Evolutionary conservation across 1,284 basidiomycete species (phyloP).

Genomic region (Malassezia psittaci): DNA sequence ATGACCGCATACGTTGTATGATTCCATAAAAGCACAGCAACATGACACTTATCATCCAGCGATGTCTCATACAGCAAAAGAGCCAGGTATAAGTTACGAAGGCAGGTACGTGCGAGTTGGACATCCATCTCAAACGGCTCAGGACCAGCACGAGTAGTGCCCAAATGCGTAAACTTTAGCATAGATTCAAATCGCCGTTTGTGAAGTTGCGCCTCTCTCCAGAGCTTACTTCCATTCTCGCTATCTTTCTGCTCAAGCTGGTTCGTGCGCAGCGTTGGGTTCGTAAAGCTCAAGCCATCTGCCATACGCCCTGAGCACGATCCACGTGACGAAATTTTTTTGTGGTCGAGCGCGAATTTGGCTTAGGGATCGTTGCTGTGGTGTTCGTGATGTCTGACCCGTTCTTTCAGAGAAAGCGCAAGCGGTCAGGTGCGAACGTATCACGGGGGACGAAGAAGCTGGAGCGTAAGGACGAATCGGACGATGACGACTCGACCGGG

Average conservation of each 20-base stretch:
- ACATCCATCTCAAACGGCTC: slow-evolving; percentile 24
- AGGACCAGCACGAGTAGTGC: slow-evolving; percentile 6
- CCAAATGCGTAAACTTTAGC: slow-evolving; percentile 20
- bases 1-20: slow-evolving; percentile 42
- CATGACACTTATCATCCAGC: slow-evolving; percentile 26
- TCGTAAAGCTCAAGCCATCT: too few relatives aligned
- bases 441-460: slow-evolving; percentile 6
- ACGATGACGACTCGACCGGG: slow-evolving; percentile 18
- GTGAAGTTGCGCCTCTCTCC: slow-evolving; percentile 19
- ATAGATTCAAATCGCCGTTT: slow-evolving; percentile 26
- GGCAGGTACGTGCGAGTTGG: slow-evolving; percentile 29
- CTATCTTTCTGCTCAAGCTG: too few relatives aligned
- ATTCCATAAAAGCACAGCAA: slow-evolving; percentile 33
- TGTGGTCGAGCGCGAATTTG: neutral
- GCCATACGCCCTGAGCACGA: too few relatives aligned
- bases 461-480: slow-evolving; percentile 18
- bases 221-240: too few relatives aligned
- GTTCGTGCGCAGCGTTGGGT: too few relatives aligned
- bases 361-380: neutral
- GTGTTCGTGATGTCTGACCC: slow-evolving; percentile 37
- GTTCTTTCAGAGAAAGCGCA: slow-evolving; percentile 48
- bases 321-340: slow-evolving; percentile 12
- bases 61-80: slow-evolving; percentile 40
- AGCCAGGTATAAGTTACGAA: slow-evolving; percentile 39
- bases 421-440: slow-evolving; percentile 20